Evolutionary conservation across 768 basidiomycete genomes (phyloP), one percentile per base, ranked within the genome.

Genomic region (Antrodiella citrinella): DNA sequence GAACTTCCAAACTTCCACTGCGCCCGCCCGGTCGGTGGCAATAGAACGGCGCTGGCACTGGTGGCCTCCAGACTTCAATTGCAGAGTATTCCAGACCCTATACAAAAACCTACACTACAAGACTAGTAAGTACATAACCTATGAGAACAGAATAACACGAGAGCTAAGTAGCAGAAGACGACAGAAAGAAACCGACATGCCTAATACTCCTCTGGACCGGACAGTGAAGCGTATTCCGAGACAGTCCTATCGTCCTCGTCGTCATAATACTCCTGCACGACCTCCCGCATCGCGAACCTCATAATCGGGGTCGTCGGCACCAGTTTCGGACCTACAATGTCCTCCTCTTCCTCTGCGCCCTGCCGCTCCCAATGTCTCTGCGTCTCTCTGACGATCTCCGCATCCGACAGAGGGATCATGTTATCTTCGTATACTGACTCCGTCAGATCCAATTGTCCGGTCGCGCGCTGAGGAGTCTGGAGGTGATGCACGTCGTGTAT

Each of bases 251-350:
- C 78, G 54, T 88, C 84, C 55, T 89, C 81, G 51, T 82, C 78
- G 55, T 86, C 84, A 57, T 89, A 81, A 55, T 88, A 91, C 66
- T 92, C 90, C 59, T 80, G 76, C 15, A 92, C 78, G 7, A 91
- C 88, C 61, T 87, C 82, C 46, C 80, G 71, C 87, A 91, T 91
- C 44, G 90, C 90, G 63, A 71, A 88, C 23, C 82, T 72, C 81
- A 91, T 86, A 52, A 91, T 86, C 2, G 88, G 86, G 2, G 87
- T 85, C 15, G 78, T 76, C 7, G 90, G 83, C 25, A 88, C 73
- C 50, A 92, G 62, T 63, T 84, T 84, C 11, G 89, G 88, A 10
- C 86, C 86, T 26, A 88, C 72, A 22, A 72, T 54, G 48, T 84
- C 74, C 53, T 81, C 77, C 50, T 71, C 68, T 22, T 75, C 68